phyloP scores from a whole-genome alignment of 768 basidiomycete genomes.

The Boletus reticuloceps region DNA sequence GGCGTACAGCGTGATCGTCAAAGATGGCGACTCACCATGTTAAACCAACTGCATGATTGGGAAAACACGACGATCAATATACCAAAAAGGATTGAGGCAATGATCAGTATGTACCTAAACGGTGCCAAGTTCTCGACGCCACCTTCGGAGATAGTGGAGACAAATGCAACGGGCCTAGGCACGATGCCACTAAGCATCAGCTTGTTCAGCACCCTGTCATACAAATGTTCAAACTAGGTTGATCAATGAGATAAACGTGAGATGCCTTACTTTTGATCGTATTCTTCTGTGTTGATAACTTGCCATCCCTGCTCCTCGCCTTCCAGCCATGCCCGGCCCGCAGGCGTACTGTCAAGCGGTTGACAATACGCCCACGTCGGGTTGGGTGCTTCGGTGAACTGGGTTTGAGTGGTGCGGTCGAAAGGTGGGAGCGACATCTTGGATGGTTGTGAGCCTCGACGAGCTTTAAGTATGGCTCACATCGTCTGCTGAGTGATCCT shows the following conservation, averaged over 20 bases:
- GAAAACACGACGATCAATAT: background rate
- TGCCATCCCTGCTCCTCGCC: conserved; percentile 38
- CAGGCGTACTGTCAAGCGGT: conserved; percentile 23
- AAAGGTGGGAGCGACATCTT: conserved; percentile 32
- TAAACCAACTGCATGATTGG: conserved; percentile 26
- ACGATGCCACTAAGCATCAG: conserved; percentile 38
- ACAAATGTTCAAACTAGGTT: background rate
- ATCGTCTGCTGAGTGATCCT: background rate
- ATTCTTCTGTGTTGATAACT: conserved; percentile 27
- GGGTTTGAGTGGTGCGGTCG: conserved; percentile 10
- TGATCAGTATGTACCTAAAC: conserved; percentile 31
- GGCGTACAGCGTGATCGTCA: background rate
- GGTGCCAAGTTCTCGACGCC: conserved; percentile 43
- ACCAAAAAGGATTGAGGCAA: background rate
- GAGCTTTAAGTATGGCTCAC: too few relatives aligned
- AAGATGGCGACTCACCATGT: conserved; percentile 14
- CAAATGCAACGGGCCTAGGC: conserved; percentile 47
- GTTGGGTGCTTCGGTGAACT: conserved; percentile 32
- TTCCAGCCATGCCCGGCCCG: conserved; percentile 33
- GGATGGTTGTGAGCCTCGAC: background rate
- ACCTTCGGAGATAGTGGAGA: conserved; percentile 34
- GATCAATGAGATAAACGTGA: background rate
- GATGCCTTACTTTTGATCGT: conserved; percentile 26
- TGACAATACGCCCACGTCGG: conserved; percentile 33
- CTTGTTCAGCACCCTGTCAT: conserved; percentile 28